Evolutionary conservation across 495 filamentous ascomycete genomes (phyloP).

Genomic region (Symbiotaphrina buchneri): DNA sequence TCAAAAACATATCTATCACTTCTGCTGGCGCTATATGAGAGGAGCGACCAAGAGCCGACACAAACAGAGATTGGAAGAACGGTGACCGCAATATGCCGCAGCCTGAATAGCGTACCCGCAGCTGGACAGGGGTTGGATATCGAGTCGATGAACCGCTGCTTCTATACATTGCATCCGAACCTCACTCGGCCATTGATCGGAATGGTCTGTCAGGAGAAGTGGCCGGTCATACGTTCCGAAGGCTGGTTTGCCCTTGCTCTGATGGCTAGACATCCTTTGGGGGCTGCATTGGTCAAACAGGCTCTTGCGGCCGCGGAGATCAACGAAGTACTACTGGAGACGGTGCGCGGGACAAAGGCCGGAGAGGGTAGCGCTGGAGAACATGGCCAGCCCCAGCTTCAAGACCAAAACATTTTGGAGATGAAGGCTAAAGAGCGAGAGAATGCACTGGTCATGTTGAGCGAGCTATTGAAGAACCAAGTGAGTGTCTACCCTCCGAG

Average conservation of each 20-base stretch:
- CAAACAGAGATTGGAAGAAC: slow-evolving; percentile 54
- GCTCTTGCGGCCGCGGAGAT: slow-evolving; percentile 25
- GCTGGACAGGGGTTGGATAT: not conserved
- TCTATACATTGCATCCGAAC: slow-evolving; percentile 19
- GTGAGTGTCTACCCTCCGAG: slow-evolving; percentile 14
- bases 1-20: slow-evolving; percentile 30
- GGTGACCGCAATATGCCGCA: slow-evolving; percentile 38
- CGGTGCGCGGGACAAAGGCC: slow-evolving; percentile 16
- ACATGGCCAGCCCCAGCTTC: slow-evolving; percentile 10
- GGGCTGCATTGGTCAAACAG: slow-evolving; percentile 24
- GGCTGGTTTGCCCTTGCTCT: slow-evolving; percentile 54
- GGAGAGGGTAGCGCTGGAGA: not conserved
- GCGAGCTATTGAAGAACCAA: slow-evolving; percentile 30
- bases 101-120: slow-evolving; percentile 20
- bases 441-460: slow-evolving; percentile 38
- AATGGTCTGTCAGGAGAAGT: slow-evolving; percentile 44
- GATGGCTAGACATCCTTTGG: slow-evolving; percentile 30
- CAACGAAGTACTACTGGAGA: slow-evolving; percentile 21
- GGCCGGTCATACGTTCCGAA: slow-evolving; percentile 47
- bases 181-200: slow-evolving; percentile 30
- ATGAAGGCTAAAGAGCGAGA: slow-evolving; percentile 27
- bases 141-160: slow-evolving; percentile 21
- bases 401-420: not conserved
- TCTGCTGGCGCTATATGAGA: slow-evolving; percentile 32
- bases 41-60: slow-evolving; percentile 35